phyloP scores from a whole-genome alignment of 1,284 basidiomycete genomes.

The Ceratorhiza oryzae-sativae region DNA sequence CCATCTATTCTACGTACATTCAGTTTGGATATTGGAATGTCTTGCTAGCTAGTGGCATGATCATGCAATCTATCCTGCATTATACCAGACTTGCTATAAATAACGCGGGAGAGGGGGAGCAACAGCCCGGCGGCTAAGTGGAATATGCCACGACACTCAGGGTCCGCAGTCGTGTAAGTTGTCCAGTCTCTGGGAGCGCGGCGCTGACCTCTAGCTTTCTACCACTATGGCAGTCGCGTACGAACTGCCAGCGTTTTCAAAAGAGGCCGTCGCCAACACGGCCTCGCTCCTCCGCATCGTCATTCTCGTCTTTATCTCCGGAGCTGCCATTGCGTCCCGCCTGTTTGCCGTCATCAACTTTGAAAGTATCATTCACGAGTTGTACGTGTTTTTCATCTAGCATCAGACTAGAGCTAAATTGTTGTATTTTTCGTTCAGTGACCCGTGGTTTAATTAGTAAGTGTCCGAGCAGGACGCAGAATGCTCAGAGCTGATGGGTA shows the following conservation, averaged over 20 bases:
- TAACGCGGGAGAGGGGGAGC: background rate
- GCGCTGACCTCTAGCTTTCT: background rate
- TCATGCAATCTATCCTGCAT: conserved; percentile 24
- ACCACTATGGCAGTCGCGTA: conserved; percentile 39
- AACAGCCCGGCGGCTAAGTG: conserved; percentile 15
- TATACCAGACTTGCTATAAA: conserved; percentile 13
- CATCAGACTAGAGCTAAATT: conserved; percentile 33
- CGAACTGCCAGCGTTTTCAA: conserved; percentile 36
- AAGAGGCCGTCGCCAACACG: conserved; percentile 68
- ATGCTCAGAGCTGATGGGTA: conserved; percentile 40
- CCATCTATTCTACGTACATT: background rate
- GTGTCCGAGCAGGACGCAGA: conserved; percentile 49
- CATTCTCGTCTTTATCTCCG: conserved; percentile 86
- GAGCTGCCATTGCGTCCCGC: conserved; percentile 92
- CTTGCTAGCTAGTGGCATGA: background rate
- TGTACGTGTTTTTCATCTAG: conserved; percentile 63
- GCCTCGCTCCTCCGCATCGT: conserved; percentile 85
- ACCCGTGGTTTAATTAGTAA: conserved; percentile 98
- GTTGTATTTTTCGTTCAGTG: conserved; percentile 58
- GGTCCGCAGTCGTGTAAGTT: conserved; percentile 37
- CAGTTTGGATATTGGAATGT: conserved; percentile 4
- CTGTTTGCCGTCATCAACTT: conserved; percentile 98
- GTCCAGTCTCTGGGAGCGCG: background rate
- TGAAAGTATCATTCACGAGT: conserved; percentile 99
- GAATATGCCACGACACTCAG: conserved; percentile 38